Percentiles rank a stretch among this genome's conserved stretches.
These are phyloP conservation scores for Dendrobium nobile DNA, from an alignment of 106 monocot genomes.

Conservation along the genomic window DNA sequence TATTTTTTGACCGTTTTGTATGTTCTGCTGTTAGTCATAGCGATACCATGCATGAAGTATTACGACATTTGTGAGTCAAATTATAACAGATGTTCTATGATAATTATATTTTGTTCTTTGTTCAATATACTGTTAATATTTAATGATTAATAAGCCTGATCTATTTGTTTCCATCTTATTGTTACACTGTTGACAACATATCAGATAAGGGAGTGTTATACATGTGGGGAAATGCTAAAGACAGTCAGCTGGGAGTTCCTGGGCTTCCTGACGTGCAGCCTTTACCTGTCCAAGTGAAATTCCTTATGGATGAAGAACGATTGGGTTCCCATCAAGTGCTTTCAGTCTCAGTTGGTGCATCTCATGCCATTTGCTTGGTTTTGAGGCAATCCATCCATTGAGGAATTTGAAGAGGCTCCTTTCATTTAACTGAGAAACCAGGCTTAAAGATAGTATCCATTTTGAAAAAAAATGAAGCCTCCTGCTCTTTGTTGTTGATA, in stretches of 20 bases:
- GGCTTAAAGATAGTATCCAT: too few relatives aligned
- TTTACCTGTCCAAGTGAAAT: slow-evolving; percentile 72
- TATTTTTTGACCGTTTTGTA: too few relatives aligned
- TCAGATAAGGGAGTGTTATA: slow-evolving; percentile 76
- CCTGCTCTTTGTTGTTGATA: too few relatives aligned
- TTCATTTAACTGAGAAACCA: too few relatives aligned
- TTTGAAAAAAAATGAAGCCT: too few relatives aligned
- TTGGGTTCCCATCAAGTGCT: slow-evolving; percentile 64
- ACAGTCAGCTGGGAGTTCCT: slow-evolving; percentile 82
- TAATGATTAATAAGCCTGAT: too few relatives aligned
- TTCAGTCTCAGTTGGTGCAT: slow-evolving; percentile 77
- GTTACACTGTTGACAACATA: slow-evolving; percentile 4
- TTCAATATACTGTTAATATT: too few relatives aligned
- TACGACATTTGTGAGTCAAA: too few relatives aligned
- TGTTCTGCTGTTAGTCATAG: too few relatives aligned
- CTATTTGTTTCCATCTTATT: not conserved
- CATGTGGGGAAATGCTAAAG: slow-evolving; percentile 96
- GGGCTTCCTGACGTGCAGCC: slow-evolving; percentile 63
- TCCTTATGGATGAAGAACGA: slow-evolving; percentile 57
- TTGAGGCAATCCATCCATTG: slow-evolving; percentile 20
- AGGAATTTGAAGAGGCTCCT: not conserved
- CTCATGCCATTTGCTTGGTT: slow-evolving; percentile 86
- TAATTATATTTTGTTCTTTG: too few relatives aligned
- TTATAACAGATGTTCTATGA: too few relatives aligned
- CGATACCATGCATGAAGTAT: too few relatives aligned